These are phyloP conservation scores for Globisporangium mamillatum DNA, from an alignment of 352 stramenopile genomes.

Conservation along the genomic window DNA sequence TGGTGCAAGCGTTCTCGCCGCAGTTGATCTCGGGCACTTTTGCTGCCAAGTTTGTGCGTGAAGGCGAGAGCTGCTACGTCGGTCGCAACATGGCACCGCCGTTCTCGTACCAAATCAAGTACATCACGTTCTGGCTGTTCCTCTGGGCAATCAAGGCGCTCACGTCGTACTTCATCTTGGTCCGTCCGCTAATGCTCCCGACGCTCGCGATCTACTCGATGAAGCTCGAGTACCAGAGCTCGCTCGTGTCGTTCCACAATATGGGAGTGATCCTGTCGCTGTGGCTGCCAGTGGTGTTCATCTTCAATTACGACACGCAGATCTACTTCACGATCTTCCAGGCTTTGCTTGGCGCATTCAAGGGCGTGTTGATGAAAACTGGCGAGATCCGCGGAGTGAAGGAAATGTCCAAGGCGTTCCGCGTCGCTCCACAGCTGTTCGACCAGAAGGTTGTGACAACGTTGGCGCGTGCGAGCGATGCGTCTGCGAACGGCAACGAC, in stretches of 20 bases:
- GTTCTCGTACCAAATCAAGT: constrained; percentile 58
- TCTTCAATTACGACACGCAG: constrained; percentile 81
- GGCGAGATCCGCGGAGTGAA: constrained; percentile 66
- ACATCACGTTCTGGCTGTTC: constrained; percentile 61
- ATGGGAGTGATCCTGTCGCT: constrained; percentile 62
- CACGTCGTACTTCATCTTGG: constrained; percentile 65
- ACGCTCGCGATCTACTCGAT: constrained; percentile 72
- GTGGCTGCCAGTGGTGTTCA: constrained; percentile 64
- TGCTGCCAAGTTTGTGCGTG: constrained; percentile 65
- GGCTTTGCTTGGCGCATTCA: constrained; percentile 55
- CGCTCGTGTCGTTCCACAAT: constrained; percentile 73
- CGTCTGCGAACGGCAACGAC: constrained; percentile 38
- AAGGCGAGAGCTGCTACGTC: constrained; percentile 71
- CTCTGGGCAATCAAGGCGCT: constrained; percentile 55
- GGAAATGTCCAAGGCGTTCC: constrained; percentile 76
- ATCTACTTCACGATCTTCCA: constrained; percentile 84
- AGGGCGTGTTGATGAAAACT: constrained; percentile 73
- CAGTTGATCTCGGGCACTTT: constrained; percentile 56
- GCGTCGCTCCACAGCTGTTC: constrained; percentile 70
- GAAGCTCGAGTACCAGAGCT: constrained; percentile 63
- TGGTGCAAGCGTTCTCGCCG: constrained; percentile 48
- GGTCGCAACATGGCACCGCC: constrained; percentile 64
- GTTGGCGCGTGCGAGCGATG: constrained; percentile 55
- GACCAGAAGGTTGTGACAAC: constrained; percentile 75
- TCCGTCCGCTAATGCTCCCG: constrained; percentile 63